Base-by-base conservation (phyloP, 169 alveolate genomes). In the Theileria parva region DNA sequence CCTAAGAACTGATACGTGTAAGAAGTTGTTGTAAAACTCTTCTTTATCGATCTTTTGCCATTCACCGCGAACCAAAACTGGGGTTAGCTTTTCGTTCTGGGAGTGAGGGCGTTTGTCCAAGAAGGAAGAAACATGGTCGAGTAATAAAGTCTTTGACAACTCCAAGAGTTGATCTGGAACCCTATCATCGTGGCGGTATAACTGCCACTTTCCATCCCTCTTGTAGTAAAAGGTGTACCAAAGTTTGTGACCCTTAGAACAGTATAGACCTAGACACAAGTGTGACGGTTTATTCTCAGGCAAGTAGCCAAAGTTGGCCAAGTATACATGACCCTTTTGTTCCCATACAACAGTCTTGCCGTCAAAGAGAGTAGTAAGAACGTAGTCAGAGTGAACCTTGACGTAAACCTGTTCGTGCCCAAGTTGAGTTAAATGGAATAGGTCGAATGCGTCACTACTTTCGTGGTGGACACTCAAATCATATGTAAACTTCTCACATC, bases 181-280 rank as follows among this genome's bases (percentile, higher is more conserved):
- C 50, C 6, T 39, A 19, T 63, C 51, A 13, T 30, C 50, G 23
- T n/a, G 50, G 13, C 21, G 5, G 50, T 63, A 63, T 21, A 32
- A 28, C 7, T 63, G 71, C 71, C 71, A 63, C 17, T n/a, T 21
- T 7, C 50, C 32, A 15, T 13, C 71, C 7, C 3, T 28, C 71
- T 63, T 63, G 71, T 23, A 63, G 48, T 28, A 63, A 39, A 63
- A 63, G 28, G 51, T 63, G 50, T 63, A 63, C 71, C 39, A 28
- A 8, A 63, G 53, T 39, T 25, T 63, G 50, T 63, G 71, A 12
- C n/a, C 71, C 9, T 30, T n/a, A 8, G 44, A 1, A 39, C 39
- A 39, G 71, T 63, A 63, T 19, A 63, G 51, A 17, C 71, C 71
- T 21, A 63, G 25, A 21, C 71, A 63, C 4, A 63, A 32, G 48